phyloP scores from a whole-genome alignment of 2,329 filamentous ascomycete species.

The Aquanectria penicillioides region DNA sequence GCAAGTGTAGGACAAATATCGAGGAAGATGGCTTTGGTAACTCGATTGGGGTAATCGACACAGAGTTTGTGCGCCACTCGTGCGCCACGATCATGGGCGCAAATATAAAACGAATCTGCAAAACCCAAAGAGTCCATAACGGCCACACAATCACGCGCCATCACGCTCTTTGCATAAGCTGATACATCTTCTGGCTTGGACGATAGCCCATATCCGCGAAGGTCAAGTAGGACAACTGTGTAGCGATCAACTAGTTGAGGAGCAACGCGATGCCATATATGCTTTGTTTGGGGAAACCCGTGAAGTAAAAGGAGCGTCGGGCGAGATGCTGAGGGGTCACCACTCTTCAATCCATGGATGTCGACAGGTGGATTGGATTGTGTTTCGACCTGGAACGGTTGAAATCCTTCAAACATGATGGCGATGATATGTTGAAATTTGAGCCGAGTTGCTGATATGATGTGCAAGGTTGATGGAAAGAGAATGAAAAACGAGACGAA shows the following conservation, averaged over 20 bases:
- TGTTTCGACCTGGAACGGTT: slow-evolving; percentile 51
- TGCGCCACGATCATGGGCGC: slow-evolving; percentile 67
- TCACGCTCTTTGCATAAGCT: slow-evolving; percentile 58
- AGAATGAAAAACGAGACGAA: too few relatives aligned
- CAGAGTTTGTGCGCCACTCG: slow-evolving; percentile 64
- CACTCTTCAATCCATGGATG: slow-evolving; percentile 56
- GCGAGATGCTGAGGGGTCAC: slow-evolving; percentile 42
- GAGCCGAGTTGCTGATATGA: neutral
- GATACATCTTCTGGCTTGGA: slow-evolving; percentile 53
- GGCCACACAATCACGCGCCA: slow-evolving; percentile 57
- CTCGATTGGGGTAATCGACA: slow-evolving; percentile 55
- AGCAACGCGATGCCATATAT: slow-evolving; percentile 62
- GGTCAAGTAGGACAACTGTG: slow-evolving; percentile 57
- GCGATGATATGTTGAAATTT: neutral
- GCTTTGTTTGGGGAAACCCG: slow-evolving; percentile 62
- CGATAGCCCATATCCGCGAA: slow-evolving; percentile 62
- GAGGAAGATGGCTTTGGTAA: slow-evolving; percentile 56
- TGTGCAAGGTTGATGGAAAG: neutral
- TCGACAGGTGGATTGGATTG: slow-evolving; percentile 48
- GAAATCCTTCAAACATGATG: slow-evolving; percentile 52
- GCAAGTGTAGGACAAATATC: slow-evolving; percentile 66
- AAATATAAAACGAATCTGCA: slow-evolving; percentile 54
- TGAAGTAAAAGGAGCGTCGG: slow-evolving; percentile 60
- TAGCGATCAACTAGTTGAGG: slow-evolving; percentile 51
- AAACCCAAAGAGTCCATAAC: slow-evolving; percentile 57